Evolutionary conservation across 352 stramenopile genomes (phyloP).

Genomic region (Pythium angustatum): DNA sequence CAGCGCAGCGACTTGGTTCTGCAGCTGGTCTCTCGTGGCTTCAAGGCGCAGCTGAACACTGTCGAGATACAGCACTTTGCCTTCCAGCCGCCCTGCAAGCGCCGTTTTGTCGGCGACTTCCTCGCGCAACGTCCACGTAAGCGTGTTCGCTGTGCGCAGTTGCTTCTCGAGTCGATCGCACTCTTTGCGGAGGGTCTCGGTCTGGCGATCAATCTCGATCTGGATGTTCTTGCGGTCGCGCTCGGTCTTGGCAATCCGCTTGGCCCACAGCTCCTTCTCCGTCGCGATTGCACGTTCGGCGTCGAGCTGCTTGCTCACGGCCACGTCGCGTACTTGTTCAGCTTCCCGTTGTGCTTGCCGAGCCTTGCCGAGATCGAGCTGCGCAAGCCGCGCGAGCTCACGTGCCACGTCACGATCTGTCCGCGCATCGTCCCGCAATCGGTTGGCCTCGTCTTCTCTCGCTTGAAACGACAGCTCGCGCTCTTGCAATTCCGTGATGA

Average conservation of each 20-base stretch:
- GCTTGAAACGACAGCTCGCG: conserved; percentile 41
- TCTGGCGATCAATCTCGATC: conserved; percentile 61
- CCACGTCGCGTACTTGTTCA: conserved; percentile 43
- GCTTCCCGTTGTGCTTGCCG: conserved; percentile 47
- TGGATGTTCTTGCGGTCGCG: conserved; percentile 60
- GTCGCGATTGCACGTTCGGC: conserved; percentile 37
- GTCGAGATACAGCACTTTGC: conserved; percentile 31
- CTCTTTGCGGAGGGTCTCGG: conserved; percentile 39
- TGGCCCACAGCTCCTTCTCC: conserved; percentile 49
- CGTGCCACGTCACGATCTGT: conserved; percentile 47
- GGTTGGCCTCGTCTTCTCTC: conserved; percentile 52
- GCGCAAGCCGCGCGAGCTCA: conserved; percentile 38
- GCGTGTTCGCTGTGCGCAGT: conserved; percentile 12
- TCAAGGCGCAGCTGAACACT: conserved; percentile 26
- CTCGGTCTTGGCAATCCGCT: conserved; percentile 43
- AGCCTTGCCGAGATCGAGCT: conserved; percentile 50
- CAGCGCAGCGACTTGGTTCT: conserved; percentile 36
- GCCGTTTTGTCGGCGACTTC: conserved; percentile 34
- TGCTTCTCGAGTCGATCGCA: conserved; percentile 45
- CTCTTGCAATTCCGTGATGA: conserved; percentile 44
- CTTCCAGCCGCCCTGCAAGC: conserved; percentile 23
- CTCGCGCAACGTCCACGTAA: conserved; percentile 25
- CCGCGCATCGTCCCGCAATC: conserved; percentile 49
- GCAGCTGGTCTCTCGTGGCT: not conserved
- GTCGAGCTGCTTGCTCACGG: conserved; percentile 34